A percentile compares a stretch with the other conserved stretches of the same genome.
These are phyloP conservation scores for Cardamine chenopodiifolia DNA, from an alignment of 345 rosid genomes.

Conservation along the genomic window DNA sequence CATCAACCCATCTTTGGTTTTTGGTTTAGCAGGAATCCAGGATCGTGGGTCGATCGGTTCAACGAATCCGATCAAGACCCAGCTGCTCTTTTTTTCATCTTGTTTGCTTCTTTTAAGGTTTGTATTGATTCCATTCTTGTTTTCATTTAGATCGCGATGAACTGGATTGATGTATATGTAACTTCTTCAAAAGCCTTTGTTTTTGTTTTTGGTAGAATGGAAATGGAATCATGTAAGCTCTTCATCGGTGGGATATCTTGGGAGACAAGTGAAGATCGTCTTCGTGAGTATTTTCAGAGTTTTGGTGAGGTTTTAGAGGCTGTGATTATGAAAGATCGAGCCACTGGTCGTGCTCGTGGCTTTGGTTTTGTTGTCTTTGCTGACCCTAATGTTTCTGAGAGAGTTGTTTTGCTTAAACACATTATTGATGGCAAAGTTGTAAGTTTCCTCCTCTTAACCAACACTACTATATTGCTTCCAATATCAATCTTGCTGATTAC, in stretches of 20 bases:
- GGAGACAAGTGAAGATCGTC: conserved; percentile 91
- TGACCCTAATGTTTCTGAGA: conserved; percentile 77
- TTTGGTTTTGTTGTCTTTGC: conserved; percentile 89
- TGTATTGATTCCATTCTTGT: conserved; percentile 29
- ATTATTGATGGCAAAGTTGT: conserved; percentile 85
- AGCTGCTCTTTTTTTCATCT: conserved; percentile 33
- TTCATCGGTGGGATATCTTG: conserved; percentile 95
- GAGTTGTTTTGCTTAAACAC: conserved; percentile 76
- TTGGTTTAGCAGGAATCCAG: conserved; percentile 47
- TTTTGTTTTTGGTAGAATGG: conserved; percentile 51
- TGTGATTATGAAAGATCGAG: conserved; percentile 91
- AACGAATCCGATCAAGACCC: conserved; percentile 53
- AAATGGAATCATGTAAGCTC: conserved; percentile 85
- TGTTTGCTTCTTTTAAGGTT: conserved; percentile 43
- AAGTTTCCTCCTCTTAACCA: conserved; percentile 41
- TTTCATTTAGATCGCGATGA: conserved; percentile 1
- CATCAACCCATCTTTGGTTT: conserved; percentile 17
- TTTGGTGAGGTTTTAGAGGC: conserved; percentile 87
- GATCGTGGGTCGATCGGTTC: conserved; percentile 59
- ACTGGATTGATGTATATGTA: neutral
- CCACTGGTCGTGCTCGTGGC: conserved; percentile 95
- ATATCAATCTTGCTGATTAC: conserved; percentile 7
- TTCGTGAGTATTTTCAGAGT: conserved; percentile 73
- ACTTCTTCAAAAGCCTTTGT: neutral
- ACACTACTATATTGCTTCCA: conserved; percentile 22